phyloP scores from a whole-genome alignment of 352 stramenopile genomes.

The Thalassiosira mediterranea region DNA sequence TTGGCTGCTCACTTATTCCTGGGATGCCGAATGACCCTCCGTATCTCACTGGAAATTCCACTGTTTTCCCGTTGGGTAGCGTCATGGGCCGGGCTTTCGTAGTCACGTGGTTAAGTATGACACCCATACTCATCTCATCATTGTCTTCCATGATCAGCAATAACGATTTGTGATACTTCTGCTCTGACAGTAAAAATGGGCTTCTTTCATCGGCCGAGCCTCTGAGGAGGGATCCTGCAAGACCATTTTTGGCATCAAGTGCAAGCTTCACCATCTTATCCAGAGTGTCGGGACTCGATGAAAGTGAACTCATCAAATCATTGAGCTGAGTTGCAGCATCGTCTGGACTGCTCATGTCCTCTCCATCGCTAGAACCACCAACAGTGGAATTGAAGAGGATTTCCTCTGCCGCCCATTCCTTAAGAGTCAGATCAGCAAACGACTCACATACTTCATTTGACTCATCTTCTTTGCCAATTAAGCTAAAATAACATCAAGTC shows the following conservation, averaged over 20 bases:
- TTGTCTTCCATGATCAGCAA: conserved; percentile 58
- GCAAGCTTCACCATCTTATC: conserved; percentile 37
- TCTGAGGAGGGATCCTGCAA: conserved; percentile 41
- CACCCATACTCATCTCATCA: conserved; percentile 45
- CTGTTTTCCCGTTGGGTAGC: conserved; percentile 14
- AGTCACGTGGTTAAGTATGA: conserved; percentile 56
- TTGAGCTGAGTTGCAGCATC: background rate
- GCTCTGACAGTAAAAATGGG: conserved; percentile 50
- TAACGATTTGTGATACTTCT: conserved; percentile 67
- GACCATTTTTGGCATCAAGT: conserved; percentile 11
- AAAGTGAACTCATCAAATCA: conserved; percentile 10
- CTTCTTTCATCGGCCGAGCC: conserved; percentile 24
- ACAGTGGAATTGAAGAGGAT: conserved; percentile 41
- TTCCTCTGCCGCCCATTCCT: conserved; percentile 56
- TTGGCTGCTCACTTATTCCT: conserved; percentile 21
- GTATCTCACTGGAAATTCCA: conserved; percentile 48
- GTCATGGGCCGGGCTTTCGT: conserved; percentile 2
- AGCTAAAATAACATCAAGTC: too few species aligned
- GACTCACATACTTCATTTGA: conserved; percentile 12
- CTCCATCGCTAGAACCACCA: conserved; percentile 17
- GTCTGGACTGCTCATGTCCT: background rate
- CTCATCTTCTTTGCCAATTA: conserved; percentile 42
- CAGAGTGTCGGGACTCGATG: conserved; percentile 29
- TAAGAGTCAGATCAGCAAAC: conserved; percentile 71
- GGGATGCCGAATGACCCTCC: conserved; percentile 43